Evolutionary conservation across 2,329 filamentous ascomycete genomes (phyloP).

Genomic region (Verticillium albo-atrum): DNA sequence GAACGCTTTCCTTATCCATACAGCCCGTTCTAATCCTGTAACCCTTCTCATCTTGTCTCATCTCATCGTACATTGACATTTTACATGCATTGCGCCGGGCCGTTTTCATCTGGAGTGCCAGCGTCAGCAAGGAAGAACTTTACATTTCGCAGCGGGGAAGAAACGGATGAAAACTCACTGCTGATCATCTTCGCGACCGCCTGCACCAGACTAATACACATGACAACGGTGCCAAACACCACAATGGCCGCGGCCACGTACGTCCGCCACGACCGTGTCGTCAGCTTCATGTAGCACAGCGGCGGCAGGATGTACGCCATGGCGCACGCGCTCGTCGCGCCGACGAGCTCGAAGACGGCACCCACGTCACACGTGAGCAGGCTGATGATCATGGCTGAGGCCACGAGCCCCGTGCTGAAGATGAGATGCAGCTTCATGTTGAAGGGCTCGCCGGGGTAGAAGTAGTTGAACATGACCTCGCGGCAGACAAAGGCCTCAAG

Average conservation of each 20-base stretch:
- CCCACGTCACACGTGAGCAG: constrained; percentile 91
- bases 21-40: neutral
- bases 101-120: neutral
- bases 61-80: neutral
- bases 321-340: constrained; percentile 88
- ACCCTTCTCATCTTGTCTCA: neutral
- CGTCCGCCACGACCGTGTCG: constrained; percentile 69
- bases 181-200: constrained; percentile 63
- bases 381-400: constrained; percentile 70
- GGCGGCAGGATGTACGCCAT: constrained; percentile 94
- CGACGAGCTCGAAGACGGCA: constrained; percentile 91
- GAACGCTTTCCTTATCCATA: neutral
- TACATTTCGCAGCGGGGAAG: too few species aligned
- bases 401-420: constrained; percentile 79
- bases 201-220: constrained; percentile 75
- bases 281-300: constrained; percentile 91
- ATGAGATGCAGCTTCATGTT: constrained; percentile 80
- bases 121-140: too few species aligned
- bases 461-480: constrained; percentile 92
- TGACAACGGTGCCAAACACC: constrained; percentile 73
- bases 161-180: constrained; percentile 28
- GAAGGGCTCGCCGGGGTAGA: constrained; percentile 65
- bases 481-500: constrained; percentile 97
- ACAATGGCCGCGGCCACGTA: constrained; percentile 69
- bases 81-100: constrained; percentile 14